Conservation (phyloP, 2,329 filamentous ascomycete species). For the Stagonosporopsis cucurbitacearum region DNA sequence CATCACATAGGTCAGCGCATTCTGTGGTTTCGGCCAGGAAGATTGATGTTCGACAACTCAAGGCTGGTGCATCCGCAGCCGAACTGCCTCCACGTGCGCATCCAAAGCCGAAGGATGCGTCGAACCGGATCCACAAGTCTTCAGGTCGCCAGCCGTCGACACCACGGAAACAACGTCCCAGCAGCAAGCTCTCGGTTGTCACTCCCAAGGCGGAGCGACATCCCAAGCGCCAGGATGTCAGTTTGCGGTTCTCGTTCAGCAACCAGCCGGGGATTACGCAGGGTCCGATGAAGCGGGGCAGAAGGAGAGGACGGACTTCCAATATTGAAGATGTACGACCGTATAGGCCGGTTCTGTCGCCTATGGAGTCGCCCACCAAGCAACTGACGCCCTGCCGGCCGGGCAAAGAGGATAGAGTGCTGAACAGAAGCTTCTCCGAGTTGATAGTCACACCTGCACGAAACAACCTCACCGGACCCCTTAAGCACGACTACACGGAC, state of each 20-base stretch:
- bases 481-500: conserved; percentile 6
- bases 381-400: background rate
- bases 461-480: conserved; percentile 13
- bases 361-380: conserved; percentile 15
- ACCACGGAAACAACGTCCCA: conserved; percentile 4
- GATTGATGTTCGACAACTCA: background rate
- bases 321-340: background rate
- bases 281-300: conserved; percentile 14
- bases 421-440: conserved; percentile 18
- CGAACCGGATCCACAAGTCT: conserved; percentile 10
- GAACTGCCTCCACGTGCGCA: background rate
- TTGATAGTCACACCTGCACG: conserved; percentile 9
- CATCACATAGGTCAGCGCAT: conserved; percentile 13
- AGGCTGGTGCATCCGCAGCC: background rate
- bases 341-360: background rate
- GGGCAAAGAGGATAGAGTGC: conserved; percentile 6
- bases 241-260: conserved; percentile 28
- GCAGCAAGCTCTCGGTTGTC: conserved; percentile 10
- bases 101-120: background rate
- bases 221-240: conserved; percentile 14
- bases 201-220: conserved; percentile 9
- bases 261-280: background rate
- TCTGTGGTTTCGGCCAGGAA: conserved; percentile 15
- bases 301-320: conserved; percentile 10
- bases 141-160: conserved; percentile 8